Evolutionary conservation across 2,329 filamentous ascomycete species (phyloP).

Genomic region (Trichoderma koningii): DNA sequence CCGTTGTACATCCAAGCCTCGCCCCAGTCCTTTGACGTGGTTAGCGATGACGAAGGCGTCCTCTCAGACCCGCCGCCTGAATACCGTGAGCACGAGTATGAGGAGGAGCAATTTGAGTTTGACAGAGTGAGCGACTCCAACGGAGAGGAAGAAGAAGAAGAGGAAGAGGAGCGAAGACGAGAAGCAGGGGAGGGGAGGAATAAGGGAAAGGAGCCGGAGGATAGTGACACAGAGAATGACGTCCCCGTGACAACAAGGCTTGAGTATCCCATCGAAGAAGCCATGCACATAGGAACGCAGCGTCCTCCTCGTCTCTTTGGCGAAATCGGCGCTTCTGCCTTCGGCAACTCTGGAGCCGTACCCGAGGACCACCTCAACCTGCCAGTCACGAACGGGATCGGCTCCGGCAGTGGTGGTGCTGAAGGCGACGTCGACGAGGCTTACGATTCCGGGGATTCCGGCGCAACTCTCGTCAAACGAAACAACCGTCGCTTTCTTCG

Average conservation of each 20-base stretch:
- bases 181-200: conserved; percentile 62
- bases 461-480: conserved; percentile 34
- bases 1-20: conserved; percentile 40
- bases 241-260: no score
- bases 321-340: conserved; percentile 55
- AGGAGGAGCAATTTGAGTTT: conserved; percentile 32
- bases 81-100: conserved; percentile 55
- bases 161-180: conserved; percentile 57
- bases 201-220: conserved; percentile 69
- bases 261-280: no score
- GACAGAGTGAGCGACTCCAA: conserved; percentile 48
- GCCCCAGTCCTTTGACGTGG: conserved; percentile 59
- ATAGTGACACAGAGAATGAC: conserved; percentile 44
- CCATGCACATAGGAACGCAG: conserved; percentile 31
- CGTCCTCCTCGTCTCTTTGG: conserved; percentile 54
- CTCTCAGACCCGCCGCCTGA: conserved; percentile 45
- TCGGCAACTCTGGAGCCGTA: conserved; percentile 57
- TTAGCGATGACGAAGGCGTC: conserved; percentile 61
- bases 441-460: conserved; percentile 50
- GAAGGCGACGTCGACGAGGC: conserved; percentile 47
- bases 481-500: conserved; percentile 31
- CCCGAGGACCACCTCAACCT: conserved; percentile 53
- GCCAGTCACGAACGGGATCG: conserved; percentile 43
- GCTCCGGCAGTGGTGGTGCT: conserved; percentile 44
- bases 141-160: conserved; percentile 75